A percentile compares a stretch with the other conserved stretches of the same genome.
These are phyloP conservation scores for Clavariopsis aquatica DNA, from an alignment of 495 filamentous ascomycete species.

Conservation along the genomic window DNA sequence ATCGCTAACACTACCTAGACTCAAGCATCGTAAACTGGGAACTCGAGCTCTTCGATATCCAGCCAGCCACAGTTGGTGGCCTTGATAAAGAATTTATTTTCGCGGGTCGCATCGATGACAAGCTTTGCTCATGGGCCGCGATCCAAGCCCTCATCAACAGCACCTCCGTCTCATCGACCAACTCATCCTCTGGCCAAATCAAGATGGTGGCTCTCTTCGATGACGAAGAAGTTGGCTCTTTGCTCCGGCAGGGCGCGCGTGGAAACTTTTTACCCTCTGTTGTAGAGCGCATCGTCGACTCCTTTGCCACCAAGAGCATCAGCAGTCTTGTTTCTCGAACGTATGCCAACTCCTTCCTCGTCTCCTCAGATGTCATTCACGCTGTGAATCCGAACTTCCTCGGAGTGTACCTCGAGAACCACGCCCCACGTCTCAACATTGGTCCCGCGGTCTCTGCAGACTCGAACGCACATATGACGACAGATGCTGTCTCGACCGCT, in stretches of 20 bases:
- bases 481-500: slow-evolving; percentile 76
- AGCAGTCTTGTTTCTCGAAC: slow-evolving; percentile 72
- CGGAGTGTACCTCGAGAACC: slow-evolving; percentile 74
- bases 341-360: slow-evolving; percentile 88
- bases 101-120: slow-evolving; percentile 93
- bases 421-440: slow-evolving; percentile 85
- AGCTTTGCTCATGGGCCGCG: slow-evolving; percentile 91
- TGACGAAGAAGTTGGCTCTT: slow-evolving; percentile 91
- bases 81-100: slow-evolving; percentile 94
- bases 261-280: slow-evolving; percentile 81
- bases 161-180: slow-evolving; percentile 49
- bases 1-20: slow-evolving; percentile 38
- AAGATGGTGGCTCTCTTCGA: slow-evolving; percentile 91
- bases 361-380: slow-evolving; percentile 91
- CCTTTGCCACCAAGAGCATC: slow-evolving; percentile 53
- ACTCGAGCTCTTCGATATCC: slow-evolving; percentile 90
- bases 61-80: slow-evolving; percentile 81
- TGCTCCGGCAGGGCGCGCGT: slow-evolving; percentile 84
- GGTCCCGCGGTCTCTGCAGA: slow-evolving; percentile 85
- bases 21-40: slow-evolving; percentile 90
- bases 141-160: slow-evolving; percentile 80
- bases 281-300: slow-evolving; percentile 78
- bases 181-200: slow-evolving; percentile 55
- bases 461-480: slow-evolving; percentile 89
- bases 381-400: slow-evolving; percentile 94